Percentiles rank a stretch among this genome's conserved stretches.
Conservation (phyloP, 2,329 filamentous ascomycete genomes). For the Phyllosticta ampelicida region DNA sequence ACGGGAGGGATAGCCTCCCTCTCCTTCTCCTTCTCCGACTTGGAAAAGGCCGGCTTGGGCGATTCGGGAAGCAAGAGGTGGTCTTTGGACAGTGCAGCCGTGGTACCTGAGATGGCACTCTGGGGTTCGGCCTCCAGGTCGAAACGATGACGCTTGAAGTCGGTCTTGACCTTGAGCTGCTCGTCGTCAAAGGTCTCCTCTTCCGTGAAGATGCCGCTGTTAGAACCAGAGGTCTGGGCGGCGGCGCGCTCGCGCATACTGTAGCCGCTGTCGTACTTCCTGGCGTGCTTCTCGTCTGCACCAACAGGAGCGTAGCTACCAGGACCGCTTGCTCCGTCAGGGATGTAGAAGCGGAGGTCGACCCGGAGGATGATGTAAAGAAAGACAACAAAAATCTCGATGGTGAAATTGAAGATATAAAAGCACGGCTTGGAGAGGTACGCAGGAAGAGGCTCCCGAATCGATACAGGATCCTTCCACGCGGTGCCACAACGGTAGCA, state of each 20-base stretch:
- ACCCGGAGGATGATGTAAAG: conserved; percentile 58
- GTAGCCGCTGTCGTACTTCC: conserved; percentile 8
- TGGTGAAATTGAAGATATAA: conserved; percentile 67
- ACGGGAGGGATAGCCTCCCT: conserved; percentile 3
- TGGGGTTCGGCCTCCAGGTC: conserved; percentile 9
- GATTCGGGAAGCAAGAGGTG: conserved; percentile 9
- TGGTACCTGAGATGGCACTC: conserved; percentile 10
- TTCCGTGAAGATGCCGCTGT: conserved; percentile 7
- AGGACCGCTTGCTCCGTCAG: conserved; percentile 53
- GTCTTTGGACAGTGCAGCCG: conserved; percentile 7
- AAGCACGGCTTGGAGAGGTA: conserved; percentile 63
- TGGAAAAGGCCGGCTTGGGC: conserved; percentile 3
- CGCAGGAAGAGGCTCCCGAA: conserved; percentile 50
- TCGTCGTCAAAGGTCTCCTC: conserved; percentile 8
- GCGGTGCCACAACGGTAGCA: conserved; percentile 53
- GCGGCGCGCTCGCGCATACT: background rate
- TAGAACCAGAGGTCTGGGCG: background rate
- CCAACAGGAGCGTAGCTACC: conserved; percentile 31
- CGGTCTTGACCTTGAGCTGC: conserved; percentile 8
- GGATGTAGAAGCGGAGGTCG: conserved; percentile 65
- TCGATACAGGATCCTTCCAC: conserved; percentile 37
- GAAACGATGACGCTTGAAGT: conserved; percentile 2
- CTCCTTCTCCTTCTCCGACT: conserved; percentile 1
- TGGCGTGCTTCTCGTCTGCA: background rate
- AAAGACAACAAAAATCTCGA: conserved; percentile 61